Evolutionary conservation across 306 rosid genomes (phyloP).

Genomic region (Lagenaria siceraria): DNA sequence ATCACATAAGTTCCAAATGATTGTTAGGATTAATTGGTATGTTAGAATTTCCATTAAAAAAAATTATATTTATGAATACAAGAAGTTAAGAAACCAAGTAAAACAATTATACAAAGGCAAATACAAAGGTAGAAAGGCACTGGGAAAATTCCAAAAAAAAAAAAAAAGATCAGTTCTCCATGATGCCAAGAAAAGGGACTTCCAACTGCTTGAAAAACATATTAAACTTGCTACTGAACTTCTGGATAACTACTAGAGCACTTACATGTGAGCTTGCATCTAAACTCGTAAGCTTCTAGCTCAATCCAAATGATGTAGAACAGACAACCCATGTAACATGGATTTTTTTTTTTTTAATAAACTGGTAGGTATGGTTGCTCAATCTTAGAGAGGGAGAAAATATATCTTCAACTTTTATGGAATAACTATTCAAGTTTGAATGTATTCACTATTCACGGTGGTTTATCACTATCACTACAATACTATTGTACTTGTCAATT

Average conservation of each 20-base stretch:
- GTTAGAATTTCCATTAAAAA: neutral
- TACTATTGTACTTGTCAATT: neutral
- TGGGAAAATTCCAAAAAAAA: neutral
- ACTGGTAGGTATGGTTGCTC: neutral
- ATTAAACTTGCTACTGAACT: neutral
- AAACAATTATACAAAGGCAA: neutral
- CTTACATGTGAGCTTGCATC: neutral
- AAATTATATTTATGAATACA: neutral
- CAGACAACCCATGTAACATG: conserved; percentile 1
- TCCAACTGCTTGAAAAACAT: neutral
- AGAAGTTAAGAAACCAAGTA: neutral
- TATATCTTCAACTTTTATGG: neutral
- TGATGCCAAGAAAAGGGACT: neutral
- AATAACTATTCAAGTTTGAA: neutral
- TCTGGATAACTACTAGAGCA: neutral
- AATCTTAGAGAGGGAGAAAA: neutral
- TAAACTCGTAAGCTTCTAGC: neutral
- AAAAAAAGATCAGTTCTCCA: neutral
- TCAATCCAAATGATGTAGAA: neutral
- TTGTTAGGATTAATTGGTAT: neutral
- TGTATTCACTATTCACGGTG: neutral
- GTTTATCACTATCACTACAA: neutral
- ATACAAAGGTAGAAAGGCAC: neutral
- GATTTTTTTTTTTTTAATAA: neutral
- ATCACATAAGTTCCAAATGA: neutral